Evolutionary conservation across 805 yeast genomes (phyloP).

Genomic region (Metschnikowia bowlesiae): DNA sequence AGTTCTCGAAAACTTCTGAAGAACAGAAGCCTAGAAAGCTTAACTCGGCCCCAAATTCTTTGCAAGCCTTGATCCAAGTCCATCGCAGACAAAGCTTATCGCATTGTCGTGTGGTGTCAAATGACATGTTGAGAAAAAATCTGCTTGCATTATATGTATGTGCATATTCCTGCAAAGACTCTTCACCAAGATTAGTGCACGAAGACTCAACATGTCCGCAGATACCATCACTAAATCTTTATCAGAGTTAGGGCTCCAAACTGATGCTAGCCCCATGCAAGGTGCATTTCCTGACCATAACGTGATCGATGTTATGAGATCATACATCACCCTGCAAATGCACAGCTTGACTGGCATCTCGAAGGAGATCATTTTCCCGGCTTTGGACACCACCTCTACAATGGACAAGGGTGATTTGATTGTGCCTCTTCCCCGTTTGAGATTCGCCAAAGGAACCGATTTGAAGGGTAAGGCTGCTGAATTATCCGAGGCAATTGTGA

Average conservation of each 20-base stretch:
- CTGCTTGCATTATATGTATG: conserved; percentile 5
- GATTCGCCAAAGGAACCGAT: conserved; percentile 69
- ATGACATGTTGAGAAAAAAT: conserved; percentile 1
- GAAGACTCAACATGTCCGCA: conserved; percentile 17
- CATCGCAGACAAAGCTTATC: neutral
- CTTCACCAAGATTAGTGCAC: conserved; percentile 4
- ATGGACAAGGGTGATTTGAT: conserved; percentile 90
- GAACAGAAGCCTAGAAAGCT: neutral
- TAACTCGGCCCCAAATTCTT: neutral
- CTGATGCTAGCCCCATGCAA: conserved; percentile 42
- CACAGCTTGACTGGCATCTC: conserved; percentile 71
- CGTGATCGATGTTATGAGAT: conserved; percentile 83
- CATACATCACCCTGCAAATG: conserved; percentile 79
- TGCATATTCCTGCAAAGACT: conserved; percentile 7
- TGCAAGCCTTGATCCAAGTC: neutral
- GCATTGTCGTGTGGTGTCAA: conserved; percentile 4
- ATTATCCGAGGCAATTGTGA: conserved; percentile 75
- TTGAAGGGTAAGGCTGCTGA: conserved; percentile 67
- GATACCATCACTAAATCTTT: conserved; percentile 33
- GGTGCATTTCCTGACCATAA: conserved; percentile 75
- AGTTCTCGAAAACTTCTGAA: too few relatives aligned
- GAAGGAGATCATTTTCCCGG: conserved; percentile 64
- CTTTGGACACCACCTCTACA: conserved; percentile 82
- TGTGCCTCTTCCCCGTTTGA: conserved; percentile 83
- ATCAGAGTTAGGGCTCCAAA: conserved; percentile 32